Evolutionary conservation across 2,329 filamentous ascomycete species (phyloP), one percentile per base, ranked within the genome.

Genomic region (Fusarium nurragi): DNA sequence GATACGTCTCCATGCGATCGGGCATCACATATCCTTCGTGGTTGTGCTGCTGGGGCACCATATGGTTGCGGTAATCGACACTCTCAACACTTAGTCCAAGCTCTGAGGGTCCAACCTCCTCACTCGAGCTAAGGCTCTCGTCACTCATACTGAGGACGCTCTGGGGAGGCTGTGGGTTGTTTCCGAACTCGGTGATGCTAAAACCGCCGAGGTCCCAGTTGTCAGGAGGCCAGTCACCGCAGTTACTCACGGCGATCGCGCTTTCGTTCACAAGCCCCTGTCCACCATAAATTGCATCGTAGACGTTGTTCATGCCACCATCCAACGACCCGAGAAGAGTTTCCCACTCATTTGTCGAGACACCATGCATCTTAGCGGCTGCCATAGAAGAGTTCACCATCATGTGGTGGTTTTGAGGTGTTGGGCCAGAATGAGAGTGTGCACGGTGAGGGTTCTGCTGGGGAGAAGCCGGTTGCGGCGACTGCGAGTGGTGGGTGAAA

Each of bases 231-330:
- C 85, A 88, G 48, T 80, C 79, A 19, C 75, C 76, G 34, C 75
- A 71, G 44, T 73, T 73, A 14, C 77, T 74, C n/a, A 77, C 78
- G 0, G 80, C 73, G 18, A 82, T 77, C 12, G 82, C 77, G 21
- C 83, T 79, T 30, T 82, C 78, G 28, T 83, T 74, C 5, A 78
- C 79, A 61, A 80, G 77, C 41, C 81, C 82, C 11, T 84, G 83
- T 0, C 90, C 90, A 34, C 90, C 91, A 68, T 93, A 93, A 53
- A 93, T 92, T 37, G 89, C 89, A 72, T 93, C 90, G 76, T 92
- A 95, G n/a, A 96, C 90, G 72, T 94, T 96, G 51, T 89, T 87
- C 65, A 90, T 85, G 1, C 92, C 92, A 32, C 88, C 88, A 69
- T 97, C 93, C 75, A 97, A 88, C 21, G 89, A 90, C 5, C 90